Evolutionary conservation across 345 rosid species (phyloP).

Genomic region (Murraya paniculata): DNA sequence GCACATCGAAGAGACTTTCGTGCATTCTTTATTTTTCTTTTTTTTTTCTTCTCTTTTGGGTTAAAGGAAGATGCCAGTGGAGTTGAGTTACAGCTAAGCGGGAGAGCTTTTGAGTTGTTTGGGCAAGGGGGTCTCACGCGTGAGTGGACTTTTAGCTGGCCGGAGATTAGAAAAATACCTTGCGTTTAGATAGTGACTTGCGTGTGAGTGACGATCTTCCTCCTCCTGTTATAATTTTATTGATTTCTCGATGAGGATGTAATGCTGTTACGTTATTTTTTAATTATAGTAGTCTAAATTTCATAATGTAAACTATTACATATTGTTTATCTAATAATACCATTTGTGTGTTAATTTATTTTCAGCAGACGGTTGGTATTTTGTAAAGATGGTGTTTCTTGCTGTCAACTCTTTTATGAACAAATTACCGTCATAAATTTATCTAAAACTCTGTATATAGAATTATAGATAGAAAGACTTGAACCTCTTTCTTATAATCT

Average conservation of each 20-base stretch:
- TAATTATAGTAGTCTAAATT: conserved; percentile 1
- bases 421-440: too few relatives aligned
- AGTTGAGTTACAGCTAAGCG: conserved; percentile 48
- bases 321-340: too few relatives aligned
- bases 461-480: too few relatives aligned
- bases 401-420: background rate
- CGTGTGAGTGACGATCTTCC: conserved; percentile 16
- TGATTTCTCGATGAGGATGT: conserved; percentile 1
- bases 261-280: background rate
- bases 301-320: background rate
- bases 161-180: background rate
- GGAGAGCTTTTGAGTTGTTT: conserved; percentile 31
- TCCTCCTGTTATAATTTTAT: conserved; percentile 3
- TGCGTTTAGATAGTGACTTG: conserved; percentile 27
- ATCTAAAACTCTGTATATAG: too few relatives aligned
- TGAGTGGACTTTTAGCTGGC: conserved; percentile 32
- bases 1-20: background rate
- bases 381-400: background rate
- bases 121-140: conserved; percentile 8
- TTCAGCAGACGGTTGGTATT: background rate
- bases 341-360: background rate
- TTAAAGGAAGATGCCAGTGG: conserved; percentile 2
- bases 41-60: background rate
- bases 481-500: background rate
- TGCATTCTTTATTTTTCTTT: background rate